A percentile compares a stretch with the other conserved stretches of the same genome.
phyloP scores from a whole-genome alignment of 441 rosid genomes.

The Gossypium schwendimanii region DNA sequence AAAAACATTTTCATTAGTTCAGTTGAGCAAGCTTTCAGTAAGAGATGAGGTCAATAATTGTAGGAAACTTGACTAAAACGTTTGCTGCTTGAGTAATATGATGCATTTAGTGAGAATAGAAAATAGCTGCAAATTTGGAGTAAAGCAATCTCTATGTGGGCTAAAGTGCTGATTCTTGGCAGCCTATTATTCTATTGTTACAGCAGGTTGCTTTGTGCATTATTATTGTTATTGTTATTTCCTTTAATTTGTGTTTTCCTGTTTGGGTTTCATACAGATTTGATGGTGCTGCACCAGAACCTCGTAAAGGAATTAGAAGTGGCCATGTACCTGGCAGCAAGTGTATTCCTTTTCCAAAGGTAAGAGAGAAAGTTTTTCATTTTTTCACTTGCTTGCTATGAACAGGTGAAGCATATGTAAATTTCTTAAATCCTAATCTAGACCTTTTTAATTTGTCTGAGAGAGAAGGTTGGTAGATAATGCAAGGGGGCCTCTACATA shows the following conservation, averaged over 20 bases:
- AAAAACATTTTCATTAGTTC: not conserved
- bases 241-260: slow-evolving; percentile 2
- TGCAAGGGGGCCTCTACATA: not conserved
- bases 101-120: not conserved
- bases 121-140: not conserved
- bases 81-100: not conserved
- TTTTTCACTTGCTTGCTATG: not conserved
- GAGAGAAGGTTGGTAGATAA: not conserved
- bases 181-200: not conserved
- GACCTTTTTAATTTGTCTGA: not conserved
- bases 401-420: not conserved
- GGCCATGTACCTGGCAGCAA: slow-evolving; percentile 95
- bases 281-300: slow-evolving; percentile 79
- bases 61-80: not conserved
- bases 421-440: not conserved
- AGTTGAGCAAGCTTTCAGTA: not conserved
- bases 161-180: not conserved
- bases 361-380: slow-evolving; percentile 15
- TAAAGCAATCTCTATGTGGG: not conserved
- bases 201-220: not conserved
- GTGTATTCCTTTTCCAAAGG: slow-evolving; percentile 75
- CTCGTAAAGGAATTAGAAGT: slow-evolving; percentile 79
- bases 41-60: not conserved
- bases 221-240: not conserved
- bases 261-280: slow-evolving; percentile 40